Base-by-base conservation (phyloP, 1,284 basidiomycete species). In the Naganishia cerealis region DNA sequence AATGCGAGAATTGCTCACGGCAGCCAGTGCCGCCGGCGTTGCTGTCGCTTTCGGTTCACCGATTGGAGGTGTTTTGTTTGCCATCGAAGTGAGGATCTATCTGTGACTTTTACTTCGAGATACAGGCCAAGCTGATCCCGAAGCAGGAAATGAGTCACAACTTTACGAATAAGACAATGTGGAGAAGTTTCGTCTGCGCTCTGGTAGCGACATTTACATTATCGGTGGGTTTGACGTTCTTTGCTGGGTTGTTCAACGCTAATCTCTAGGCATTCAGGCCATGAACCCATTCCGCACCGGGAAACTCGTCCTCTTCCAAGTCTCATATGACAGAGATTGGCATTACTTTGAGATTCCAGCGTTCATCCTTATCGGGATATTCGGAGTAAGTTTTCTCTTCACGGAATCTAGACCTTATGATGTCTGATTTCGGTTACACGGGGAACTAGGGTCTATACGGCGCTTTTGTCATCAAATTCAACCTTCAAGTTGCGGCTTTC, bases 271-370 rank as follows among this genome's bases (percentile, higher is more conserved):
- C 29, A 62, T 63, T 33, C 72, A 94, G 90, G 91, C 91, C 2
- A 94, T 99, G 90, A 98, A 99, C 77, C 96, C 96, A 0, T 99
- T 94, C 82, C 86, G 94, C 33, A 99, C 96, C 0, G 96, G 96
- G 43, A 99, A 99, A 79, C 87, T 99, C 38, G 96, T 99, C 75
- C 82, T 98, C 71, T 99, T 99, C 84, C 93, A 97, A 78, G 93
- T 99, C 71, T 95, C 94, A 7, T 99, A 99, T 80, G 92, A 92
- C 78, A 86, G 94, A 38, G 92, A 95, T 75, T 99, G 96, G 96
- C 95, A 99, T 78, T 98, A 96, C 82, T 99, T 99, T 77, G 96
- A 98, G 79, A 92, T 99, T 65, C 88, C 95, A n/a, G 86, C 94
- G 40, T 97, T 94, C 81, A 85, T 98, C 65, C 85, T 99, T 70